Evolutionary conservation across 2,329 filamentous ascomycete genomes (phyloP).

Genomic region (Bipolaris zeicola): DNA sequence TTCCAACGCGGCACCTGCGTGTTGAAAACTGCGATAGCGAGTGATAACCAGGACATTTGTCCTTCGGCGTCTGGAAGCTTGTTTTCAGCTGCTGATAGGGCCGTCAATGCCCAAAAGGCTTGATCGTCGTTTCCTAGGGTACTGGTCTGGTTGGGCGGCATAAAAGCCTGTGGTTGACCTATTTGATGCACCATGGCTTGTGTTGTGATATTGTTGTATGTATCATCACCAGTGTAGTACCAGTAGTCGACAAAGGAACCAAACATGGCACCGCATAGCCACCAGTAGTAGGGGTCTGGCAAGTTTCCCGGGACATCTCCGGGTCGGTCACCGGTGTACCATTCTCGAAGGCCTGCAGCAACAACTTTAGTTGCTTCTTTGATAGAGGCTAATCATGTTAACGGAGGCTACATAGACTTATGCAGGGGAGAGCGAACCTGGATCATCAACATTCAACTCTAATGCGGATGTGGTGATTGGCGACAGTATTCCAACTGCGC

Average conservation of each 20-base stretch:
- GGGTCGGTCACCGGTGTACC: conserved; percentile 67
- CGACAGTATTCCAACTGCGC: conserved; percentile 22
- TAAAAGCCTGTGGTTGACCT: conserved; percentile 70
- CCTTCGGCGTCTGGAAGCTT: conserved; percentile 60
- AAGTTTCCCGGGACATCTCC: conserved; percentile 64
- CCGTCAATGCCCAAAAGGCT: conserved; percentile 71
- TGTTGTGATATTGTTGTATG: conserved; percentile 41
- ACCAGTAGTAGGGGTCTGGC: conserved; percentile 50
- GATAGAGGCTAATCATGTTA: conserved; percentile 60
- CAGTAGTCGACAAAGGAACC: conserved; percentile 45
- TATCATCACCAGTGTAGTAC: conserved; percentile 45
- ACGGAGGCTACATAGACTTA: background rate
- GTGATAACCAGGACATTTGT: conserved; percentile 63
- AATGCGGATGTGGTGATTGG: conserved; percentile 23
- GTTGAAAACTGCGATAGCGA: conserved; percentile 73
- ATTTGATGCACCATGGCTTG: conserved; percentile 73
- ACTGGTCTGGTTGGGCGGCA: conserved; percentile 72
- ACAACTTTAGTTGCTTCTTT: conserved; percentile 65
- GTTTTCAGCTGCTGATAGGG: conserved; percentile 69
- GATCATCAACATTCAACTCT: conserved; percentile 25
- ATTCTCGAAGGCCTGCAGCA: conserved; percentile 65
- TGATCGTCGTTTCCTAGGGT: conserved; percentile 72
- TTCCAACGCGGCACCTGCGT: conserved; percentile 73
- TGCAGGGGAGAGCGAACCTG: conserved; percentile 18
- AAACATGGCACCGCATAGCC: conserved; percentile 49